These are phyloP conservation scores for Nitzschia sp. DNA, from an alignment of 108 stramenopile species.

Conservation along the genomic window DNA sequence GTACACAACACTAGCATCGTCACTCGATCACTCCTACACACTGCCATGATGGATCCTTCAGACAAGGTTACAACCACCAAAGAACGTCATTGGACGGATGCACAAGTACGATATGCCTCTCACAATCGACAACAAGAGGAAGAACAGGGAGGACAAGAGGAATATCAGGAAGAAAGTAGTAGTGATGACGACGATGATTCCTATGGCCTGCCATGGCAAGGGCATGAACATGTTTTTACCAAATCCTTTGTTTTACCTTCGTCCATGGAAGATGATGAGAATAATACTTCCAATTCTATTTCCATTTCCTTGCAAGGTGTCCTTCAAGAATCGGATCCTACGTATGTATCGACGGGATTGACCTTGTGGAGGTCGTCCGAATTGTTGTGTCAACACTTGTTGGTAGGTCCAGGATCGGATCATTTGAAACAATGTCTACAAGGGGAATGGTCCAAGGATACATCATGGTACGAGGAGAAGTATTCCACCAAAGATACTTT, in stretches of 20 bases:
- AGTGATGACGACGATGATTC: constrained; percentile 2
- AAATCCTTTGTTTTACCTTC: constrained; percentile 1
- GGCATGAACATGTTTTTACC: constrained; percentile 11
- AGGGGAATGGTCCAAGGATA: too few relatives aligned
- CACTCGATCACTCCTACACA: too few relatives aligned
- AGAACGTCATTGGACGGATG: constrained; percentile 34
- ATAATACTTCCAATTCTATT: constrained; percentile 11
- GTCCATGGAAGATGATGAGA: background rate
- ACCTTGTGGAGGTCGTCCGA: constrained; percentile 72
- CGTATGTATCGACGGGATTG: constrained; percentile 69
- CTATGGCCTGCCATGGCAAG: background rate
- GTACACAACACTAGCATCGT: too few relatives aligned
- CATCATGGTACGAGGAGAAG: too few relatives aligned
- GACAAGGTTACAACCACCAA: background rate
- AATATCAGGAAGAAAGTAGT: constrained; percentile 11
- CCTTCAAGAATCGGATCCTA: constrained; percentile 51
- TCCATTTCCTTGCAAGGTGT: constrained; percentile 53
- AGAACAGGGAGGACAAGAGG: constrained; percentile 16
- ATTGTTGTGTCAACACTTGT: constrained; percentile 56
- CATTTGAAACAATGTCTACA: background rate
- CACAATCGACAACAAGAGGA: constrained; percentile 5
- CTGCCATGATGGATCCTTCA: too few relatives aligned
- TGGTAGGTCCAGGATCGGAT: constrained; percentile 25
- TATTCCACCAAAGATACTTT: too few relatives aligned
- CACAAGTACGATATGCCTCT: constrained; percentile 28